Evolutionary conservation across 1,284 basidiomycete genomes (phyloP).

Genomic region (Irpex lacteus): DNA sequence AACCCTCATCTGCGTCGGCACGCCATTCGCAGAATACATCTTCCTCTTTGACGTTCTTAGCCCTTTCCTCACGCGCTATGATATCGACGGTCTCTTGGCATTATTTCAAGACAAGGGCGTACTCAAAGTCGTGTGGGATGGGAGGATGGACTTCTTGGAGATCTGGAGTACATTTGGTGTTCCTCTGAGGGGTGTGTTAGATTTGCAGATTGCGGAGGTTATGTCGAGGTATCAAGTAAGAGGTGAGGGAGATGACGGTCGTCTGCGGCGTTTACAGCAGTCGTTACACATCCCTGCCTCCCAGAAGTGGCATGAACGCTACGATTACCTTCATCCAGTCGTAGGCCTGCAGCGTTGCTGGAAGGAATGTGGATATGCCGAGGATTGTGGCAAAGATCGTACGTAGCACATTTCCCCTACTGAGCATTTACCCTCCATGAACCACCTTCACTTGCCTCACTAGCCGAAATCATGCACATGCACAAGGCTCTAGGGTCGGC

Average conservation of each 20-base stretch:
- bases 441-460: background rate
- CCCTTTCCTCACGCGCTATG: conserved; percentile 14
- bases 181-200: conserved; percentile 32
- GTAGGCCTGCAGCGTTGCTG: conserved; percentile 25
- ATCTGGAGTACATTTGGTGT: conserved; percentile 30
- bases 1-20: conserved; percentile 41
- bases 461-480: conserved; percentile 37
- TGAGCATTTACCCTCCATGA: background rate
- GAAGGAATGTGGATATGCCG: conserved; percentile 18
- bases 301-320: conserved; percentile 24
- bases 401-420: conserved; percentile 13
- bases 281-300: conserved; percentile 17
- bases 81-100: conserved; percentile 24
- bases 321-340: conserved; percentile 29
- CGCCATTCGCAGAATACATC: conserved; percentile 33
- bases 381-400: conserved; percentile 27
- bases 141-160: conserved; percentile 41
- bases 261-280: conserved; percentile 27
- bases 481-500: conserved; percentile 31
- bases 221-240: conserved; percentile 29
- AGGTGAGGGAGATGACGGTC: conserved; percentile 31
- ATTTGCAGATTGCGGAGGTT: conserved; percentile 38
- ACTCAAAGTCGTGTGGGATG: conserved; percentile 45
- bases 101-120: conserved; percentile 29
- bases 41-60: conserved; percentile 41